Conservation (phyloP, 2,329 filamentous ascomycete genomes). For the Fusarium metavorans region DNA sequence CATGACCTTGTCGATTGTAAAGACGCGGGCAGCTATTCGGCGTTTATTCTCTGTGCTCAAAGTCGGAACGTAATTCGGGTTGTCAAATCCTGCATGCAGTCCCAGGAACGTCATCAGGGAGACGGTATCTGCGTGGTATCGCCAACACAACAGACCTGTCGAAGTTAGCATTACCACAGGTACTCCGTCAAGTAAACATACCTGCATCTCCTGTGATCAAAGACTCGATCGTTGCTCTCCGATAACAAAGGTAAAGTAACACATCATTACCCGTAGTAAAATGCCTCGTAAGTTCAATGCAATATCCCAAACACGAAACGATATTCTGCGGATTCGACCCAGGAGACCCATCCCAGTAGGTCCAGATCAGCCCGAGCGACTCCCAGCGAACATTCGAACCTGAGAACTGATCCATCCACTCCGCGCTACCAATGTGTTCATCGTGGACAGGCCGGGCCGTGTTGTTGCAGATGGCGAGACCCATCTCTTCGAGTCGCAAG, state of each 20-base stretch:
- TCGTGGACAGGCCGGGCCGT: slow-evolving; percentile 52
- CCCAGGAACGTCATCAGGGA: slow-evolving; percentile 53
- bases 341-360: slow-evolving; percentile 29
- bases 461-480: slow-evolving; percentile 52
- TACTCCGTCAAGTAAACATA: slow-evolving; percentile 33
- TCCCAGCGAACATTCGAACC: slow-evolving; percentile 58
- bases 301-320: slow-evolving; percentile 41
- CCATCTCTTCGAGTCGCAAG: slow-evolving; percentile 51
- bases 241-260: slow-evolving; percentile 52
- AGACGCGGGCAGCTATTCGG: slow-evolving; percentile 51
- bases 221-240: slow-evolving; percentile 52
- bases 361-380: slow-evolving; percentile 54
- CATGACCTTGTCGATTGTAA: slow-evolving; percentile 61
- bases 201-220: slow-evolving; percentile 55
- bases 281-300: slow-evolving; percentile 48
- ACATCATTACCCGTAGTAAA: slow-evolving; percentile 50
- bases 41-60: slow-evolving; percentile 50
- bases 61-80: slow-evolving; percentile 46
- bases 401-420: slow-evolving; percentile 56
- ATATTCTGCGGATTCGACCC: slow-evolving; percentile 2
- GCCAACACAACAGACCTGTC: slow-evolving; percentile 53
- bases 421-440: slow-evolving; percentile 47
- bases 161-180: slow-evolving; percentile 2
- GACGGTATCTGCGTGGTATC: slow-evolving; percentile 52
- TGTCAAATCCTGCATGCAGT: slow-evolving; percentile 45